phyloP scores from a whole-genome alignment of 371 early-diverging fungal genomes.

The Mucor plumbeus region DNA sequence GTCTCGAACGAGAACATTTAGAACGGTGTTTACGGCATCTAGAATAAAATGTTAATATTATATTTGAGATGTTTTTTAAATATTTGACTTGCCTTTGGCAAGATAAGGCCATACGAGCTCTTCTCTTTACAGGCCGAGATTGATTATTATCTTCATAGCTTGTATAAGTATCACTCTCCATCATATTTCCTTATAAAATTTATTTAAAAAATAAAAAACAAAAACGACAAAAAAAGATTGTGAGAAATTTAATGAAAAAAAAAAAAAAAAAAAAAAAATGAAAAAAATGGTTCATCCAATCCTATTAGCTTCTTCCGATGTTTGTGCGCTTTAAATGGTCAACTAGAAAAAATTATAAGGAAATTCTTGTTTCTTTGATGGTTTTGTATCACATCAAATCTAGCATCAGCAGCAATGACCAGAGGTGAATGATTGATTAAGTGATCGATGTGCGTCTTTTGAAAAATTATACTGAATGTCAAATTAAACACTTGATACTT shows the following conservation, averaged over 20 bases:
- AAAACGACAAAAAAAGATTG: slow-evolving; percentile 13
- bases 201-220: slow-evolving; percentile 4
- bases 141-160: not conserved
- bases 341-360: not conserved
- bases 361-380: slow-evolving; percentile 1
- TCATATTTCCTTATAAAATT: slow-evolving; percentile 11
- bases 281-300: not conserved
- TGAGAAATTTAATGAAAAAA: slow-evolving; percentile 7
- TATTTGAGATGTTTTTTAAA: not conserved
- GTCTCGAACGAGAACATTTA: slow-evolving; percentile 51
- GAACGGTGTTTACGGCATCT: slow-evolving; percentile 56
- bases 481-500: no score
- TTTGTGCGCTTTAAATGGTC: slow-evolving; percentile 1
- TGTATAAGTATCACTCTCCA: slow-evolving; percentile 6
- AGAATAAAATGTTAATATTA: not conserved
- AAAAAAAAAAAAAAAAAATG: not conserved
- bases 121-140: slow-evolving; percentile 36
- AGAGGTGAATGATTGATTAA: no score
- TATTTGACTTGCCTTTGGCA: slow-evolving; percentile 44
- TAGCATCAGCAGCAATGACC: not conserved
- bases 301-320: slow-evolving; percentile 5
- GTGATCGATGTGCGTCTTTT: no score
- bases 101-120: slow-evolving; percentile 51
- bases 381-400: not conserved
- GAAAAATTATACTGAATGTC: no score